These are phyloP conservation scores for Penicillium atrosanguineum DNA, from an alignment of 495 filamentous ascomycete genomes.

Conservation along the genomic window DNA sequence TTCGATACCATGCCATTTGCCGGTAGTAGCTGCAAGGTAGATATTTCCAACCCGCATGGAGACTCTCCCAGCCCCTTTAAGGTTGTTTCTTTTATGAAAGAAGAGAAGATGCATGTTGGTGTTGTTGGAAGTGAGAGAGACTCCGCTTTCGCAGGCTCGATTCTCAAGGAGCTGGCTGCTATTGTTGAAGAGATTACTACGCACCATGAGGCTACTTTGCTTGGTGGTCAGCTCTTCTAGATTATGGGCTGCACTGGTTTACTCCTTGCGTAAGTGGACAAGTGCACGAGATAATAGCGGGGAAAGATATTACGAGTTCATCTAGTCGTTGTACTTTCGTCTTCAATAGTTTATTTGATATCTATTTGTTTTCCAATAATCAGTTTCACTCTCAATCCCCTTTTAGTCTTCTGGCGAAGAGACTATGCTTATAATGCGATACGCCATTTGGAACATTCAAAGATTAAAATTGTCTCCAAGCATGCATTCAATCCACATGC, in stretches of 20 bases:
- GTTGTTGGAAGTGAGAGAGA: constrained; percentile 35
- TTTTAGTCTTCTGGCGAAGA: too few relatives aligned
- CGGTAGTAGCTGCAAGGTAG: constrained; percentile 29
- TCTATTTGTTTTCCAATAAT: too few relatives aligned
- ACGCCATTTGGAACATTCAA: too few relatives aligned
- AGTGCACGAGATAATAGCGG: too few relatives aligned
- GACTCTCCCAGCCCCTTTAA: constrained; percentile 38
- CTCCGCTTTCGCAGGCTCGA: constrained; percentile 21
- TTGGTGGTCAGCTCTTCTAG: constrained; percentile 9
- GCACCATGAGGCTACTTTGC: constrained; percentile 3
- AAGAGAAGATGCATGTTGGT: constrained; percentile 32
- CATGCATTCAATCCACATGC: too few relatives aligned
- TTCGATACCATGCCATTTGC: constrained; percentile 44
- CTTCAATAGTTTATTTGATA: too few relatives aligned
- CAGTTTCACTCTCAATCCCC: too few relatives aligned
- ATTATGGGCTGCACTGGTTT: background rate
- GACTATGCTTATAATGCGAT: too few relatives aligned
- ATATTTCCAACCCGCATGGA: constrained; percentile 37
- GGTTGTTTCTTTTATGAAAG: constrained; percentile 37
- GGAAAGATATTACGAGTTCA: too few relatives aligned
- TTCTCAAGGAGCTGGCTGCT: constrained; percentile 28
- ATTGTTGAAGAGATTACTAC: constrained; percentile 24
- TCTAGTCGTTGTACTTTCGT: too few relatives aligned
- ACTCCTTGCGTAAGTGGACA: too few relatives aligned
- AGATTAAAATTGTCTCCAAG: too few relatives aligned